Percentiles rank a stretch among this genome's conserved stretches.
Conservation (phyloP, 495 filamentous ascomycete species). For the Penicillium cataractarum region DNA sequence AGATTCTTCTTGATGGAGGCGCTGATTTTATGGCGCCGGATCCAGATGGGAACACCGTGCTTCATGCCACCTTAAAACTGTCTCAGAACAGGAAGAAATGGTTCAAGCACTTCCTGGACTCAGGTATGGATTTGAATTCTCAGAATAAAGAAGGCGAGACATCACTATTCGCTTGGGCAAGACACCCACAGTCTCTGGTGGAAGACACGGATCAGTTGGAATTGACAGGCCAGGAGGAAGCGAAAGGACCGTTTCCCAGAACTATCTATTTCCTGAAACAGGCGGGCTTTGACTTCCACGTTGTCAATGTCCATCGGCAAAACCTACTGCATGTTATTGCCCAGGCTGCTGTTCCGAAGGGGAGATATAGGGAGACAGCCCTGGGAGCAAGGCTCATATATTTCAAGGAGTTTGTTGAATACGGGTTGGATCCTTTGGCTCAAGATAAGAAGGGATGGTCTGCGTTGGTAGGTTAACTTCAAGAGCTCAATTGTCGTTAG, state of each 20-base stretch:
- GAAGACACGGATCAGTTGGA: background rate
- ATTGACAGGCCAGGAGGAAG: background rate
- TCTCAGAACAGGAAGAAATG: background rate
- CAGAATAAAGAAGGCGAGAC: background rate
- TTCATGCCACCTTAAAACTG: background rate
- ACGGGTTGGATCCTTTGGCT: background rate
- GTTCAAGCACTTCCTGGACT: background rate
- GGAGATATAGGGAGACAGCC: background rate
- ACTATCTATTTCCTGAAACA: background rate
- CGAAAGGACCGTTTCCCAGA: background rate
- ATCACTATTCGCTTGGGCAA: background rate
- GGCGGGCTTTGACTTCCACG: conserved; percentile 1
- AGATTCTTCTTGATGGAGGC: conserved; percentile 4
- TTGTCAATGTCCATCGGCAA: background rate
- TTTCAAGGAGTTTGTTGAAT: background rate
- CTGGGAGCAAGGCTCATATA: background rate
- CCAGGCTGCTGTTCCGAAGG: background rate
- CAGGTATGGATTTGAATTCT: background rate
- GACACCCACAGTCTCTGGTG: background rate
- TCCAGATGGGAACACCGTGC: background rate
- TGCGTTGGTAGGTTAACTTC: background rate
- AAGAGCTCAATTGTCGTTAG: background rate
- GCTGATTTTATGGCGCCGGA: background rate
- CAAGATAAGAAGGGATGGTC: conserved; percentile 1
- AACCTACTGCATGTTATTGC: conserved; percentile 5